Evolutionary conservation across 2,329 filamentous ascomycete species (phyloP).

Genomic region (Monilinia fructigena): DNA sequence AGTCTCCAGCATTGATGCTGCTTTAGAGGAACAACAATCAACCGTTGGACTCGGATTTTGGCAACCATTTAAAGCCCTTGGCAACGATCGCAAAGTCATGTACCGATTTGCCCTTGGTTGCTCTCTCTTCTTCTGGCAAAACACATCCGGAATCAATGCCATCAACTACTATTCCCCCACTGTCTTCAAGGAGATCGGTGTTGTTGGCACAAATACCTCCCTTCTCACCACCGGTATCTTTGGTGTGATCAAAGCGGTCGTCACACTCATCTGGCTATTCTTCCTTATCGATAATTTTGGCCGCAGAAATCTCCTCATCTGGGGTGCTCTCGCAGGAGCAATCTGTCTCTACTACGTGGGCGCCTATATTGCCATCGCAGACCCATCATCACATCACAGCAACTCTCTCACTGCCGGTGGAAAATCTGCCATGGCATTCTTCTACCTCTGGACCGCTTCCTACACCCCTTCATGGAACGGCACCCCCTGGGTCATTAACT

Average conservation of each 20-base stretch:
- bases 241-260: conserved; percentile 31
- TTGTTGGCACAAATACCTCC: conserved; percentile 30
- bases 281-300: conserved; percentile 60
- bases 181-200: conserved; percentile 33
- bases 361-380: conserved; percentile 37
- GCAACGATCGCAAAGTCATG: conserved; percentile 42
- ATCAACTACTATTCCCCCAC: conserved; percentile 37
- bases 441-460: conserved; percentile 66
- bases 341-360: conserved; percentile 35
- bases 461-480: conserved; percentile 38
- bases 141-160: conserved; percentile 34
- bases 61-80: conserved; percentile 57
- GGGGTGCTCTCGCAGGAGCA: conserved; percentile 26
- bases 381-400: conserved; percentile 42
- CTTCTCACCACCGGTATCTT: conserved; percentile 35
- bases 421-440: conserved; percentile 66
- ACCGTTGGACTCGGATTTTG: conserved; percentile 71
- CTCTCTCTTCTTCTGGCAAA: conserved; percentile 49
- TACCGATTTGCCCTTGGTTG: conserved; percentile 68
- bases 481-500: conserved; percentile 36
- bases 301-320: conserved; percentile 47
- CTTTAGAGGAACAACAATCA: conserved; percentile 62
- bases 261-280: conserved; percentile 47
- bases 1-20: conserved; percentile 66
- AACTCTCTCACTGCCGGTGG: conserved; percentile 41